Percentiles rank a stretch among this genome's conserved stretches.
These are phyloP conservation scores for Auriscalpium vulgare DNA, from an alignment of 768 basidiomycete species.

Conservation along the genomic window DNA sequence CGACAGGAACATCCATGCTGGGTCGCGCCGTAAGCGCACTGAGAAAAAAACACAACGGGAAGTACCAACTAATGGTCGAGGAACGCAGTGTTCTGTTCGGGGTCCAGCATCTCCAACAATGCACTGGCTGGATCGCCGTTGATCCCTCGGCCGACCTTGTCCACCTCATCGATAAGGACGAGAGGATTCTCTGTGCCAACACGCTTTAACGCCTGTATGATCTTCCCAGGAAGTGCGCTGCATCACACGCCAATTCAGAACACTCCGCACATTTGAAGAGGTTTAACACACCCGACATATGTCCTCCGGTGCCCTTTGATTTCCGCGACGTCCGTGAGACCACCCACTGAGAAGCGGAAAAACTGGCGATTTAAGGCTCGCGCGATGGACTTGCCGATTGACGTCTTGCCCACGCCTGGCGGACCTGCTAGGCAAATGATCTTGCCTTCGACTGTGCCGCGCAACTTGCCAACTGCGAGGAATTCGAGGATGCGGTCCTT, in stretches of 20 bases:
- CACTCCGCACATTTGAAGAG: background rate
- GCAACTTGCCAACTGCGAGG: slow-evolving; percentile 88
- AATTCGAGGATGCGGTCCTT: slow-evolving; percentile 95
- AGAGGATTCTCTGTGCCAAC: slow-evolving; percentile 92
- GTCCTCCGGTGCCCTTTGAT: slow-evolving; percentile 97
- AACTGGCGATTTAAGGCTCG: slow-evolving; percentile 86
- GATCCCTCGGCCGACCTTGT: slow-evolving; percentile 87
- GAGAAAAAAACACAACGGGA: background rate
- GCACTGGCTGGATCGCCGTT: slow-evolving; percentile 93
- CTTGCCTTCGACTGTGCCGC: slow-evolving; percentile 94
- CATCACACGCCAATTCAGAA: background rate
- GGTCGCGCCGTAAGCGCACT: background rate
- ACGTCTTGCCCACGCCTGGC: slow-evolving; percentile 96
- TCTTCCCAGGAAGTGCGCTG: slow-evolving; percentile 88
- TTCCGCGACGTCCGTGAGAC: slow-evolving; percentile 95
- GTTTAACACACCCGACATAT: slow-evolving; percentile 71
- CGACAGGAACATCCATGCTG: slow-evolving; percentile 95
- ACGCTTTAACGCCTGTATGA: slow-evolving; percentile 88
- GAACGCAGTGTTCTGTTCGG: slow-evolving; percentile 92
- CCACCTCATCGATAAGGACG: slow-evolving; percentile 91
- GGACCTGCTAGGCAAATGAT: slow-evolving; percentile 96
- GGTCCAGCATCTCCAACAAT: slow-evolving; percentile 86
- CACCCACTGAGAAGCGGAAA: slow-evolving; percentile 95
- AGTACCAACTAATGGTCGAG: slow-evolving; percentile 83
- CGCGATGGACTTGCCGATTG: slow-evolving; percentile 92